Evolutionary conservation across 805 yeast genomes (phyloP).

Genomic region (Starmera pachycereana): DNA sequence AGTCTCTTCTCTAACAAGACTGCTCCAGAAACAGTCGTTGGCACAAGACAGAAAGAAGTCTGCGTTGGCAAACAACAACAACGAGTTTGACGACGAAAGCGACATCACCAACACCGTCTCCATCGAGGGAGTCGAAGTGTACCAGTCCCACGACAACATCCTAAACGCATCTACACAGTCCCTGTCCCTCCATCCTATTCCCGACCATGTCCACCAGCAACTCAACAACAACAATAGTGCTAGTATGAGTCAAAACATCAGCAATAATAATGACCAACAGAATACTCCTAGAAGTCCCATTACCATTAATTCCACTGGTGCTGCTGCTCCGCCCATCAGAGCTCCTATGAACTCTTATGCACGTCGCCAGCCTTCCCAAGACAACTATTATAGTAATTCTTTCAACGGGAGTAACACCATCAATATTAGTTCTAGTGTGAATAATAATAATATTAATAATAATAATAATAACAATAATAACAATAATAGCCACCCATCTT

Average conservation of each 20-base stretch:
- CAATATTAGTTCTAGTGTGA: neutral
- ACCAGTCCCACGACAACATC: neutral
- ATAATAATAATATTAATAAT: conserved; percentile 1
- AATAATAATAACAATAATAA: conserved; percentile 1
- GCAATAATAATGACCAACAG: neutral
- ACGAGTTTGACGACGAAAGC: conserved; percentile 7
- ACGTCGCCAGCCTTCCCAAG: conserved; percentile 17
- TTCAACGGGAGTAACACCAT: conserved; percentile 9
- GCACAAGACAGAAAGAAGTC: conserved; percentile 1
- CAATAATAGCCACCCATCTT: conserved; percentile 26
- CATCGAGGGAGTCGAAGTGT: conserved; percentile 20
- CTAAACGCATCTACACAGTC: no score
- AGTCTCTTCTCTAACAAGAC: conserved; percentile 18
- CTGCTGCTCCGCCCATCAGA: conserved; percentile 19
- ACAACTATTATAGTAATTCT: conserved; percentile 1
- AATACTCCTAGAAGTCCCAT: conserved; percentile 18
- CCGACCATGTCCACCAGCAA: neutral
- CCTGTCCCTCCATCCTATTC: no score
- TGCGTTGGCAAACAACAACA: neutral
- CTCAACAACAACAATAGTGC: neutral
- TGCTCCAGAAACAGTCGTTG: conserved; percentile 16
- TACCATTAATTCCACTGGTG: conserved; percentile 4
- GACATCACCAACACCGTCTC: conserved; percentile 15
- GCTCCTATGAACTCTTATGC: conserved; percentile 19
- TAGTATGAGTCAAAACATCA: conserved; percentile 5